These are phyloP conservation scores for Hydnomerulius pinastri DNA, from an alignment of 768 basidiomycete genomes.

Conservation along the genomic window DNA sequence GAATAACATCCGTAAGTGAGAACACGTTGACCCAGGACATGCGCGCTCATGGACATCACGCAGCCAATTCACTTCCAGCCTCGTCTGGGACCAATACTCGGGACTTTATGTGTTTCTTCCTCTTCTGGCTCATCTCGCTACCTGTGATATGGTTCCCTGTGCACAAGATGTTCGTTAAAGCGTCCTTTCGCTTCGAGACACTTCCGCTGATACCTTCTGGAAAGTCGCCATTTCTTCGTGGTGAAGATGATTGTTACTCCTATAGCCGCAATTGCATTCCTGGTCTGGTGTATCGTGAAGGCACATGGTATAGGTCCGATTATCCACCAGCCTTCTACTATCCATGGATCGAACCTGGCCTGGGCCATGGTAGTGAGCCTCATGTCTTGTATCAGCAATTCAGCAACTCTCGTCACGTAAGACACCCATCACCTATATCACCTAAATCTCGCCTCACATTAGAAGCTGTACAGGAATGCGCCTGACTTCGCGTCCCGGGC, in stretches of 20 bases:
- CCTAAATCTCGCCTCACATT: conserved; percentile 16
- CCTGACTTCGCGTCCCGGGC: conserved; percentile 76
- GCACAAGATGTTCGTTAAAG: conserved; percentile 65
- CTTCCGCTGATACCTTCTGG: conserved; percentile 14
- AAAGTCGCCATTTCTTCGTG: conserved; percentile 76
- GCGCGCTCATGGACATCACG: conserved; percentile 5
- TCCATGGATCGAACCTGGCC: conserved; percentile 67
- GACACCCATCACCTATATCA: conserved; percentile 16
- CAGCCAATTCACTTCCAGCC: conserved; percentile 71
- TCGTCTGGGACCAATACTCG: conserved; percentile 75
- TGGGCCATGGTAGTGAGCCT: conserved; percentile 77
- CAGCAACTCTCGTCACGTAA: conserved; percentile 72
- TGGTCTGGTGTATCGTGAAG: conserved; percentile 77
- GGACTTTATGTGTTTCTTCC: conserved; percentile 80
- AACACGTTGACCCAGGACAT: neutral
- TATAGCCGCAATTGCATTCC: conserved; percentile 67
- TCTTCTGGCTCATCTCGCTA: conserved; percentile 82
- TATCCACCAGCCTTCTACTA: conserved; percentile 58
- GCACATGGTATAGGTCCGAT: conserved; percentile 80
- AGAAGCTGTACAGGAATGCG: conserved; percentile 51
- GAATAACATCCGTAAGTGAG: conserved; percentile 58
- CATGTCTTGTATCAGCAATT: conserved; percentile 81
- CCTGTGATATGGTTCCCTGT: conserved; percentile 84
- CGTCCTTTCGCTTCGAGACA: conserved; percentile 5
- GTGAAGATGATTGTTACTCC: conserved; percentile 76